Conservation (phyloP, 306 rosid species). For the Medicago truncatula region DNA sequence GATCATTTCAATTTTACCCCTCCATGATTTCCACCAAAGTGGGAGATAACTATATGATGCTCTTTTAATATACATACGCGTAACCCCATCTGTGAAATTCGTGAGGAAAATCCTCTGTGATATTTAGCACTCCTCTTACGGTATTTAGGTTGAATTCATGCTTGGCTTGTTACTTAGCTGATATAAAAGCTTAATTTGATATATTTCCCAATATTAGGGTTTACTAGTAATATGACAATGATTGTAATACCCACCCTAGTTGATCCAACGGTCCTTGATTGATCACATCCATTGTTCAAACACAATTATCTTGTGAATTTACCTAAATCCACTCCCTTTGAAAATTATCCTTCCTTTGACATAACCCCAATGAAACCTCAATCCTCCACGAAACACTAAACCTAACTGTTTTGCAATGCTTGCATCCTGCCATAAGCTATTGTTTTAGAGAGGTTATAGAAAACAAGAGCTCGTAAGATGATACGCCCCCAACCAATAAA, state of each 20-base stretch:
- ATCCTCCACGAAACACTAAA: conserved; percentile 5
- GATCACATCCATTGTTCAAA: conserved; percentile 1
- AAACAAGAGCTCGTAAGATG: not conserved
- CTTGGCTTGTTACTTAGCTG: conserved; percentile 16
- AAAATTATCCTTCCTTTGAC: conserved; percentile 18
- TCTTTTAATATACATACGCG: not conserved
- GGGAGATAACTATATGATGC: conserved; percentile 2
- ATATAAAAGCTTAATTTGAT: conserved; percentile 18
- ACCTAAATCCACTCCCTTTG: conserved; percentile 13
- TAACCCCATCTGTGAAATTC: not conserved
- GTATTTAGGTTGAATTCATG: not conserved
- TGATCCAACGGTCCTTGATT: conserved; percentile 12
- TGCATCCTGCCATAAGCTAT: conserved; percentile 16
- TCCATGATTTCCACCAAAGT: not conserved
- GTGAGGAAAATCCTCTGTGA: not conserved
- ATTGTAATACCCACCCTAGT: not conserved
- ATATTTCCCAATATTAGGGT: conserved; percentile 9
- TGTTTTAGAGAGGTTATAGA: not conserved
- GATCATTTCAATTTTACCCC: conserved; percentile 2
- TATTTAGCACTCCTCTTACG: not conserved
- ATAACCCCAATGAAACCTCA: conserved; percentile 9
- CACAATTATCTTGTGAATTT: conserved; percentile 19
- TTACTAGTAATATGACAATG: not conserved
- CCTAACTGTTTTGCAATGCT: not conserved
- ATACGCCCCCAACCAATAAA: not conserved